phyloP scores from a whole-genome alignment of 1,284 basidiomycete genomes.

The Rhodotorula sp. region DNA sequence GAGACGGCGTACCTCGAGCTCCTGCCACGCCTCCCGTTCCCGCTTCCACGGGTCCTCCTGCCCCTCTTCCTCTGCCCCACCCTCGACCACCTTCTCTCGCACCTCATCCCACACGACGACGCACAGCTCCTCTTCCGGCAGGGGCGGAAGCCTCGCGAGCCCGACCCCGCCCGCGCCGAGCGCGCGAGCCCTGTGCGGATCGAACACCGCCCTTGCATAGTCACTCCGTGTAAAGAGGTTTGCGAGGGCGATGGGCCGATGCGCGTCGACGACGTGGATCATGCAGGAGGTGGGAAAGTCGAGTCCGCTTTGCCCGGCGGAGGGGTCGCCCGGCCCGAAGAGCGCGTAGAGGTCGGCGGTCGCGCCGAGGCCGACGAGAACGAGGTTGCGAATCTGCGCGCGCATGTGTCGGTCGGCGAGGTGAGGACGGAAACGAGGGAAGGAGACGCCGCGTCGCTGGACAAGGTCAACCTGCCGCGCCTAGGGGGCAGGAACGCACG shows the following conservation, averaged over 20 bases:
- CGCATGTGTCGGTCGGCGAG: background rate
- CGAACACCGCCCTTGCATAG: slow-evolving; percentile 48
- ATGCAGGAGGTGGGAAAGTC: slow-evolving; percentile 56
- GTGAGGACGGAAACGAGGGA: background rate
- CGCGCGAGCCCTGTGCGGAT: slow-evolving; percentile 47
- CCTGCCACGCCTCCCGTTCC: slow-evolving; percentile 73
- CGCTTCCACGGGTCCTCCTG: slow-evolving; percentile 52
- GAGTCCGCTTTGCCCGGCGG: slow-evolving; percentile 12
- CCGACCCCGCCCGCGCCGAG: slow-evolving; percentile 34
- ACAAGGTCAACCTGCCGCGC: background rate
- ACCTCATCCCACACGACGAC: slow-evolving; percentile 90
- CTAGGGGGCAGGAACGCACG: slow-evolving; percentile 56
- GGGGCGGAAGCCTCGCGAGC: slow-evolving; percentile 44
- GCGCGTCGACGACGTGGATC: slow-evolving; percentile 92
- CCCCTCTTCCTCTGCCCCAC: slow-evolving; percentile 38
- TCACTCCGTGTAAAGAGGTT: slow-evolving; percentile 66
- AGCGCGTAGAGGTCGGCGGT: slow-evolving; percentile 75
- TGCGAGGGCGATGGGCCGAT: slow-evolving; percentile 84
- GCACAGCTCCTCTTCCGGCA: slow-evolving; percentile 51
- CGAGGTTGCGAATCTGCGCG: slow-evolving; percentile 78
- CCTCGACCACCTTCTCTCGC: slow-evolving; percentile 55
- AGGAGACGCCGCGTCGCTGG: no score
- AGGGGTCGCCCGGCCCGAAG: slow-evolving; percentile 45
- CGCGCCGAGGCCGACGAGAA: slow-evolving; percentile 90
- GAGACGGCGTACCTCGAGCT: slow-evolving; percentile 63